A percentile compares a stretch with the other conserved stretches of the same genome.
These are phyloP conservation scores for Beauveria rudraprayagi DNA, from an alignment of 2,329 filamentous ascomycete species.

Conservation along the genomic window DNA sequence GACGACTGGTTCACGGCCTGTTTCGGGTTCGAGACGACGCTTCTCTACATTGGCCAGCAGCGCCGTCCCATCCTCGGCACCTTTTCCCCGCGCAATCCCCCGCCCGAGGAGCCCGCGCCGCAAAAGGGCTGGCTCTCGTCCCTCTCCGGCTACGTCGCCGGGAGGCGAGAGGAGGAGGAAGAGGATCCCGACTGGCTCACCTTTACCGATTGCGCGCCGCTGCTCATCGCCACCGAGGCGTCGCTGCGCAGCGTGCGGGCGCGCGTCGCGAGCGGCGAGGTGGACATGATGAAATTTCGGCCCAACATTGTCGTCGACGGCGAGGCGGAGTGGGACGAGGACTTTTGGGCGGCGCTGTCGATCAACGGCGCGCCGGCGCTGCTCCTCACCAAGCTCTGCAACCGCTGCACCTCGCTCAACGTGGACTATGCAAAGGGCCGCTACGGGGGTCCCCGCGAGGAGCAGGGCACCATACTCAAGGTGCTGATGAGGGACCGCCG, in stretches of 20 bases:
- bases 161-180: not conserved
- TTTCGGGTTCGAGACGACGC: conserved; percentile 52
- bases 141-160: conserved; percentile 25
- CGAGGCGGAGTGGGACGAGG: conserved; percentile 54
- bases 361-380: conserved; percentile 35
- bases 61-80: conserved; percentile 55
- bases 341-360: conserved; percentile 60
- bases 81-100: conserved; percentile 28
- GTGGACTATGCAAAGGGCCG: conserved; percentile 62
- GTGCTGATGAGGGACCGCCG: conserved; percentile 61
- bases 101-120: conserved; percentile 13
- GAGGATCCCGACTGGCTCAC: conserved; percentile 44
- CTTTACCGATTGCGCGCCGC: conserved; percentile 69
- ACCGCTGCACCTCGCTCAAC: conserved; percentile 60
- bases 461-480: conserved; percentile 56
- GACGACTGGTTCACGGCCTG: conserved; percentile 60
- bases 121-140: conserved; percentile 28
- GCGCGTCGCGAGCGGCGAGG: conserved; percentile 40
- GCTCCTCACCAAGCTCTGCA: conserved; percentile 60
- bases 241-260: conserved; percentile 60
- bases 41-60: conserved; percentile 58
- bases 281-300: conserved; percentile 63
- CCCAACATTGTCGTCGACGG: conserved; percentile 65
- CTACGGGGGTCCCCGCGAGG: conserved; percentile 37
- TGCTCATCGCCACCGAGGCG: conserved; percentile 61